Conservation (phyloP, 106 monocot genomes). For the Hemerocallis citrina region DNA sequence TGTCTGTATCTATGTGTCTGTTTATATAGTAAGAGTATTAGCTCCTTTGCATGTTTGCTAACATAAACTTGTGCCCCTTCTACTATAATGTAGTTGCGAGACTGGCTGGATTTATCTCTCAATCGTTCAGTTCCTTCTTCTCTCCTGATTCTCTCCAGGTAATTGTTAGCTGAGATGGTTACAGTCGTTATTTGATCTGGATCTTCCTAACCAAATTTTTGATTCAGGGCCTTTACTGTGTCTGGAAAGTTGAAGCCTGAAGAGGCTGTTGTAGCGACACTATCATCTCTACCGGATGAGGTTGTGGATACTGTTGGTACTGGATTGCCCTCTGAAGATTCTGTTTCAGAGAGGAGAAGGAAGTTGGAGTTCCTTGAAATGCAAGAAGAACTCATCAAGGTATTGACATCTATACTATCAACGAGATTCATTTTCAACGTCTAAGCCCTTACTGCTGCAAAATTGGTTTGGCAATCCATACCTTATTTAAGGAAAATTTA, state of each 20-base stretch:
- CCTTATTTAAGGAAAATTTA: no score
- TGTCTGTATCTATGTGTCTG: no score
- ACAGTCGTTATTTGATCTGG: not conserved
- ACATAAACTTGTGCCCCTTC: no score
- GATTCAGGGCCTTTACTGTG: conserved; percentile 69
- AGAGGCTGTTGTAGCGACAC: conserved; percentile 89
- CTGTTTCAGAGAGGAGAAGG: conserved; percentile 87
- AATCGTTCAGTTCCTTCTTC: conserved; percentile 85
- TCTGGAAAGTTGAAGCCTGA: conserved; percentile 93
- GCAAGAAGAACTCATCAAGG: conserved; percentile 99
- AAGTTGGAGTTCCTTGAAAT: conserved; percentile 95
- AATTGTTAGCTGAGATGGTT: conserved; percentile 6
- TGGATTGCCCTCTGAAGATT: conserved; percentile 92
- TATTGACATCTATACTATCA: conserved; percentile 1
- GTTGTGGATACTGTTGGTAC: conserved; percentile 95
- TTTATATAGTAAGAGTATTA: no score
- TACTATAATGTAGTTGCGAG: conserved; percentile 60
- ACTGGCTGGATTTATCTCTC: conserved; percentile 95
- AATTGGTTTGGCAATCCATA: no score
- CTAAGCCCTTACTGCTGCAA: no score
- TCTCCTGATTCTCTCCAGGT: conserved; percentile 95
- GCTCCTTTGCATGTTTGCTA: not conserved
- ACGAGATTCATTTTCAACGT: not conserved
- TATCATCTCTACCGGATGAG: conserved; percentile 96
- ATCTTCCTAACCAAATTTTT: conserved; percentile 6